Base-by-base conservation (phyloP, 1,284 basidiomycete species). In the Irpex lacteus region DNA sequence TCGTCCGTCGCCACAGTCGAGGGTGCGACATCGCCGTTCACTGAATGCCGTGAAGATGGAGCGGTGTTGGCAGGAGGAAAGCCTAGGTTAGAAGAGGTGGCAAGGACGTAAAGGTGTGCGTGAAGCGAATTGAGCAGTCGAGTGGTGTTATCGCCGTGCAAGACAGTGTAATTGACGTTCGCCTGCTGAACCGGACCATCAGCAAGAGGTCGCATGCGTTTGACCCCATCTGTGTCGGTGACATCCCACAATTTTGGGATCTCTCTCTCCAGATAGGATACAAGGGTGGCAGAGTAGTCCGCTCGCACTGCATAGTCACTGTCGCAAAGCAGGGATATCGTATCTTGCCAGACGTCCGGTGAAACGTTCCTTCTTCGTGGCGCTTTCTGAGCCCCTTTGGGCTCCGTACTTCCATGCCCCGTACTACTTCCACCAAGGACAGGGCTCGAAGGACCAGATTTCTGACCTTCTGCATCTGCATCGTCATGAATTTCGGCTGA, bases 301-400 rank as follows among this genome's bases (percentile, higher is more conserved):
- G 86, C 83, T 52, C 95, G 87, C 13, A 96, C 86, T 8, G 83
- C 78, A 67, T 86, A 89, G 63, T 92, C 88, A 19, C 80, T 75
- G 70, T 96, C 92, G 73, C 91, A 95, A 5, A 97, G 77, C 26
- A 96, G 80, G 59, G 89, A 90, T 53, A 97, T 75, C 0, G 94
- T 96, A 67, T 96, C 94, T 73, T 94, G 91, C 92, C 94, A 96
- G 47, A 91, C 85, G 71, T 95, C 92, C 19, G 91, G 89, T 1
- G 89, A 81, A 52, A 97, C 85, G 65, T 85, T 85, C 47, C 91
- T 91, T 50, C 95, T 82, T 55, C 88, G 80, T 37, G 84, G 79
- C n/a, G 76, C 70, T 38, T 71, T 70, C 60, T 69, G 66, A 59
- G 76, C 66, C 18, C 62, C 65, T 19, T 66, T 56, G 13, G 26